Percentiles rank a stretch among this genome's conserved stretches.
phyloP scores from a whole-genome alignment of 768 basidiomycete genomes.

The Royoungia palumana region DNA sequence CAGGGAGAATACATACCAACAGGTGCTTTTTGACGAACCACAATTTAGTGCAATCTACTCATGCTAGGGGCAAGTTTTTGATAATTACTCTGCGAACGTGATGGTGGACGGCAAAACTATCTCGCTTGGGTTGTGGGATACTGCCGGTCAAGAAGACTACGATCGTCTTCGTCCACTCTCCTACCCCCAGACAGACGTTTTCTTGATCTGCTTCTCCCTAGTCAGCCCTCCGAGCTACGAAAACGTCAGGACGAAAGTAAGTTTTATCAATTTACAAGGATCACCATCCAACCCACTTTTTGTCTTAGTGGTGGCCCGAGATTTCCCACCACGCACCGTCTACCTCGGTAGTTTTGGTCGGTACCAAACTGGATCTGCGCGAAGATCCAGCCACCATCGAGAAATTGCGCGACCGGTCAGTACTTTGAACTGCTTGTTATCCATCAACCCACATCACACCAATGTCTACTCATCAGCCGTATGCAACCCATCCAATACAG shows the following conservation, averaged over 20 bases:
- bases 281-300: slow-evolving; percentile 3
- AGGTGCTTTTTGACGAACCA: slow-evolving; percentile 45
- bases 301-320: slow-evolving; percentile 86
- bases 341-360: slow-evolving; percentile 90
- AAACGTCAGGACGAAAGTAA: slow-evolving; percentile 95
- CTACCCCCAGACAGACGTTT: slow-evolving; percentile 99
- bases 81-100: slow-evolving; percentile 98
- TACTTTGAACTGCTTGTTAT: slow-evolving; percentile 5
- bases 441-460: slow-evolving; percentile 7
- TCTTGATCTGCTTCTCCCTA: slow-evolving; percentile 98
- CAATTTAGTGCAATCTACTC: slow-evolving; percentile 2
- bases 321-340: slow-evolving; percentile 96
- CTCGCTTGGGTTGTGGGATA: slow-evolving; percentile 98
- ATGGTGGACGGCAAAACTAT: slow-evolving; percentile 99
- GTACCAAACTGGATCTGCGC: slow-evolving; percentile 95
- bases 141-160: slow-evolving; percentile 99
- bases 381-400: slow-evolving; percentile 92
- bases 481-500: slow-evolving; percentile 94
- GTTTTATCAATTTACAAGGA: slow-evolving; percentile 22
- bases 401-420: slow-evolving; percentile 86
- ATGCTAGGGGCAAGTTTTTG: slow-evolving; percentile 69
- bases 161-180: slow-evolving; percentile 96
- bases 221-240: slow-evolving; percentile 98
- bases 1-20: slow-evolving; percentile 98
- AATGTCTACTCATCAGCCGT: slow-evolving; percentile 47